phyloP scores from a whole-genome alignment of 2,329 filamentous ascomycete genomes.

The Ceratocystis harringtonii region DNA sequence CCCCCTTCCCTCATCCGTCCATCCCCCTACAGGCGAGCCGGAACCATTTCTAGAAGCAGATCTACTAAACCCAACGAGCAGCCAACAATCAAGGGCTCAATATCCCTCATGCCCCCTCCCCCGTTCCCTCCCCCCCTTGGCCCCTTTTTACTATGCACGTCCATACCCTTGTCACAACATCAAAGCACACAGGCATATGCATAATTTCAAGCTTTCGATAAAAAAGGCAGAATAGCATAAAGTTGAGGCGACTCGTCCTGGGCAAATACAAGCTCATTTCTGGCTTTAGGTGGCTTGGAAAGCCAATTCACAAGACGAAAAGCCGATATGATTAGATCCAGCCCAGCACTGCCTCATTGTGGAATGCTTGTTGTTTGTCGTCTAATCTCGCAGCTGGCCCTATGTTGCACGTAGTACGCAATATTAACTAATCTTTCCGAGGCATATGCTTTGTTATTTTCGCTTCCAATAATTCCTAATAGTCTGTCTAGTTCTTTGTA shows the following conservation, averaged over 20 bases:
- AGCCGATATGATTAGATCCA: background rate
- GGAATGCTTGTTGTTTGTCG: background rate
- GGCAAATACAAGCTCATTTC: background rate
- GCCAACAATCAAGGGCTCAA: background rate
- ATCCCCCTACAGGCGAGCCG: background rate
- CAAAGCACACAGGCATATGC: background rate
- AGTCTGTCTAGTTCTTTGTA: background rate
- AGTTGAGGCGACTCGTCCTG: background rate
- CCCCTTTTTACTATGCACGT: background rate
- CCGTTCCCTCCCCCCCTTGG: background rate
- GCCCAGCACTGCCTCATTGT: background rate
- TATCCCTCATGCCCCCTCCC: background rate
- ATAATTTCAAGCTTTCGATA: background rate
- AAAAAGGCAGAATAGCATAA: background rate
- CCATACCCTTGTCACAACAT: background rate
- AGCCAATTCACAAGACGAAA: background rate
- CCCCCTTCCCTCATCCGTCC: background rate
- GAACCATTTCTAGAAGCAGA: background rate
- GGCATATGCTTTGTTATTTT: background rate
- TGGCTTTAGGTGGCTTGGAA: background rate
- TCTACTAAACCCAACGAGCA: background rate
- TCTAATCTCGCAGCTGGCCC: background rate
- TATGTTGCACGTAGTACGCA: background rate
- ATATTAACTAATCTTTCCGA: background rate
- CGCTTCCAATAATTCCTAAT: background rate